phyloP scores from a whole-genome alignment of 495 filamentous ascomycete genomes.

The Glutinoglossum americanum region DNA sequence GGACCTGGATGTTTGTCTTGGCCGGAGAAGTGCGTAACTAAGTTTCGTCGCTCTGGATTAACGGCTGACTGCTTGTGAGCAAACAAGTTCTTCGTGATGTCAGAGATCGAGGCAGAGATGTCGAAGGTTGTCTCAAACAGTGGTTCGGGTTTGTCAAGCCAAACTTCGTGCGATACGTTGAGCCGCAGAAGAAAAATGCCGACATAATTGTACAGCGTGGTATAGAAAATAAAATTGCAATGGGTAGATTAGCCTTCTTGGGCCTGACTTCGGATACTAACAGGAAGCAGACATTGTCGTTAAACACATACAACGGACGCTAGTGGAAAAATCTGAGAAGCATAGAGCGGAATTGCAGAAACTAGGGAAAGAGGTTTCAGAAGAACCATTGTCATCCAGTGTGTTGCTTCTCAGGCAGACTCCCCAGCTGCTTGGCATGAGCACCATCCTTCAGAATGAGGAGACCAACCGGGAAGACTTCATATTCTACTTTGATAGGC shows the following conservation, averaged over 20 bases:
- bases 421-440: conserved; percentile 64
- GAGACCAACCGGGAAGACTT: conserved; percentile 71
- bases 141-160: conserved; percentile 95
- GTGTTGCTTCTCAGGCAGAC: conserved; percentile 51
- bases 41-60: not conserved
- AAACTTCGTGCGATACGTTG: conserved; percentile 74
- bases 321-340: conserved; percentile 63
- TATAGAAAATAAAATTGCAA: conserved; percentile 81
- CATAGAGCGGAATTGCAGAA: conserved; percentile 57
- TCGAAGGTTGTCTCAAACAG: conserved; percentile 92
- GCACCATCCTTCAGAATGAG: conserved; percentile 70
- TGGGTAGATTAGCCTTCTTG: conserved; percentile 30
- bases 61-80: not conserved
- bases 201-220: conserved; percentile 92
- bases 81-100: conserved; percentile 65
- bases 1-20: conserved; percentile 82
- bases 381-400: conserved; percentile 49
- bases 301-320: conserved; percentile 65
- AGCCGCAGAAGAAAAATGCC: conserved; percentile 75
- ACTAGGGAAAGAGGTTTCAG: conserved; percentile 43
- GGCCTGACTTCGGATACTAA: not conserved
- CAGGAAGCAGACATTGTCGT: conserved; percentile 51
- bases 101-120: conserved; percentile 58
- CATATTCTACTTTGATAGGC: conserved; percentile 87
- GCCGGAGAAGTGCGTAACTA: conserved; percentile 52